These are phyloP conservation scores for Gloeostereum incarnatum DNA, from an alignment of 768 basidiomycete genomes.

Conservation along the genomic window DNA sequence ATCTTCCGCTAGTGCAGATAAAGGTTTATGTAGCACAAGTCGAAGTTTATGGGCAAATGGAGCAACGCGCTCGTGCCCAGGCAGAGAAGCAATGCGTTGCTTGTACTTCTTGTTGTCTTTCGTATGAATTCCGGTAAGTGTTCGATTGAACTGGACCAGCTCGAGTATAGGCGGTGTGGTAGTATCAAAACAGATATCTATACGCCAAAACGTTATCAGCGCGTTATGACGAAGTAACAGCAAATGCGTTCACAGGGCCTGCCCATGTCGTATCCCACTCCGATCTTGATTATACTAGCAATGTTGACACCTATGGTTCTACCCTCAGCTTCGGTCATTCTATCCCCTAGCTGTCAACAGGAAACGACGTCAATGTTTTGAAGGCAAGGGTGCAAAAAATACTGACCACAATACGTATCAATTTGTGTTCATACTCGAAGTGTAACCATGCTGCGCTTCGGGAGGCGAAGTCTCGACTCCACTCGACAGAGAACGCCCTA, in stretches of 20 bases:
- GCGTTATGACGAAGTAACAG: slow-evolving; percentile 10
- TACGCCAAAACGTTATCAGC: slow-evolving; percentile 5
- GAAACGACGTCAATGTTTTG: slow-evolving; percentile 4
- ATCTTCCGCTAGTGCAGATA: slow-evolving; percentile 33
- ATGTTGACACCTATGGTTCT: slow-evolving; percentile 46
- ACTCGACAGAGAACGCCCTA: slow-evolving; percentile 64
- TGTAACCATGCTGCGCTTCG: slow-evolving; percentile 41
- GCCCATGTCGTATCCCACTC: slow-evolving; percentile 52
- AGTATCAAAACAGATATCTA: slow-evolving; percentile 64
- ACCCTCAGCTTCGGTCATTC: slow-evolving; percentile 38
- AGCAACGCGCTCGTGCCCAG: slow-evolving; percentile 49
- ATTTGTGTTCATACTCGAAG: slow-evolving; percentile 63
- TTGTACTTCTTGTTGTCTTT: slow-evolving; percentile 38
- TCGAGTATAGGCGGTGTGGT: slow-evolving; percentile 58
- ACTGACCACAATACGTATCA: slow-evolving; percentile 51
- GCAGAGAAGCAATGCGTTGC: slow-evolving; percentile 46
- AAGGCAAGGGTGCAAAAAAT: not conserved
- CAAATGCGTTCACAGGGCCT: slow-evolving; percentile 64
- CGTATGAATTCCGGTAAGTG: slow-evolving; percentile 29
- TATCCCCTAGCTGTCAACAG: slow-evolving; percentile 62
- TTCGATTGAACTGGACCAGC: slow-evolving; percentile 45
- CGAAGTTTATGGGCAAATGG: slow-evolving; percentile 69
- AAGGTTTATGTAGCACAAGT: slow-evolving; percentile 45
- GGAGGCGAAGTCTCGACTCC: slow-evolving; percentile 40
- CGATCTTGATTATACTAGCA: slow-evolving; percentile 49